phyloP scores from a whole-genome alignment of 208 protist genomes.

The Kentomonas sorsogonicus region DNA sequence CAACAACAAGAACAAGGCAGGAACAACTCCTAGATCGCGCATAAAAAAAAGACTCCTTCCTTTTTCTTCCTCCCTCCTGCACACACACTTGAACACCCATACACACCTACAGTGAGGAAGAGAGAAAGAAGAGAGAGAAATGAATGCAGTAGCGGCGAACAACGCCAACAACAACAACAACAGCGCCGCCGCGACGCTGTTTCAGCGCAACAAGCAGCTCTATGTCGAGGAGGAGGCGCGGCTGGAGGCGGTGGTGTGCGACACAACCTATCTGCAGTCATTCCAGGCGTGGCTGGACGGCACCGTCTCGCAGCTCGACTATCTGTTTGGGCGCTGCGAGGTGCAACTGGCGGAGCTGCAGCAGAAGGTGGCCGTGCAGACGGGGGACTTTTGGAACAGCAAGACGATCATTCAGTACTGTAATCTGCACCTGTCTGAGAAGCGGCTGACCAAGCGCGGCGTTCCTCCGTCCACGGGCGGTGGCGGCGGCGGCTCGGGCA shows the following conservation, averaged over 20 bases:
- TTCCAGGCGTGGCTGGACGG: conserved; percentile 78
- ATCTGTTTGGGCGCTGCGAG: conserved; percentile 80
- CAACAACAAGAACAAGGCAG: too few relatives aligned
- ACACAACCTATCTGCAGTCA: conserved; percentile 52
- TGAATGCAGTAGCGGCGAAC: neutral
- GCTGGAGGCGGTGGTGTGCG: conserved; percentile 53
- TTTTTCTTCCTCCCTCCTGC: conserved; percentile 10
- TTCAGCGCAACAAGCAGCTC: conserved; percentile 81
- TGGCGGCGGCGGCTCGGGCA: neutral
- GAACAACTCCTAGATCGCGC: too few relatives aligned
- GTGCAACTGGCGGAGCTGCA: conserved; percentile 82
- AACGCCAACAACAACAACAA: conserved; percentile 18
- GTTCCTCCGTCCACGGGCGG: neutral
- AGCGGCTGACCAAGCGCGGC: conserved; percentile 34
- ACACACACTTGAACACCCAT: neutral
- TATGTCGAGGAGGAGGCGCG: conserved; percentile 83
- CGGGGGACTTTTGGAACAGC: neutral
- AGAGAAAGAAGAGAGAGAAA: neutral
- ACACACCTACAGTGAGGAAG: neutral
- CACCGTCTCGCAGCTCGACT: conserved; percentile 74
- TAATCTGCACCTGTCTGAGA: conserved; percentile 78
- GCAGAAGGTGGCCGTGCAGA: conserved; percentile 27
- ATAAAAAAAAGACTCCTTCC: conserved; percentile 11
- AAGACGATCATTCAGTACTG: conserved; percentile 67
- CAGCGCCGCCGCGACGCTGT: conserved; percentile 45